These are phyloP conservation scores for Ascochyta rabiei DNA, from an alignment of 2,329 filamentous ascomycete genomes.

Conservation along the genomic window DNA sequence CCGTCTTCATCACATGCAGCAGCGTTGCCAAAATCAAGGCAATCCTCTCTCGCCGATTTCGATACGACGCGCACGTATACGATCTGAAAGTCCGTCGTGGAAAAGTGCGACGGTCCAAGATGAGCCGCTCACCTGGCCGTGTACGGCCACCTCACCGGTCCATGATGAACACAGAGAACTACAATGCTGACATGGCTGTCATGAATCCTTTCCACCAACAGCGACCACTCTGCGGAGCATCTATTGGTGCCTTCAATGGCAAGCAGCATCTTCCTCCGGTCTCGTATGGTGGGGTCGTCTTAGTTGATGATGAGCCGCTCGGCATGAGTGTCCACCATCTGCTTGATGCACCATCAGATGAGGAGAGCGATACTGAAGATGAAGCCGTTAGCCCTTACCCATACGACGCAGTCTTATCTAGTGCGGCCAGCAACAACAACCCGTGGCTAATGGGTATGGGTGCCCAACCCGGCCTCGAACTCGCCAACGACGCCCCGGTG, in stretches of 20 bases:
- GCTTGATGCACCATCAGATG: slow-evolving; percentile 70
- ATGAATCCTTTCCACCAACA: slow-evolving; percentile 79
- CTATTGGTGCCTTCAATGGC: slow-evolving; percentile 88
- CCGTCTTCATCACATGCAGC: slow-evolving; percentile 77
- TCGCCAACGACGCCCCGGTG: slow-evolving; percentile 34
- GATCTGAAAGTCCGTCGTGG: slow-evolving; percentile 75
- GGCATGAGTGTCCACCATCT: slow-evolving; percentile 98
- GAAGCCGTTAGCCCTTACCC: slow-evolving; percentile 37
- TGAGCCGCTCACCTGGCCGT: slow-evolving; percentile 45
- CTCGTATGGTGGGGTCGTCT: slow-evolving; percentile 84
- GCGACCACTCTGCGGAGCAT: slow-evolving; percentile 81
- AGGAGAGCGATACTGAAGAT: slow-evolving; percentile 55
- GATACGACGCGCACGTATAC: slow-evolving; percentile 69
- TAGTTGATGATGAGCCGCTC: slow-evolving; percentile 82
- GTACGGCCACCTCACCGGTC: slow-evolving; percentile 46
- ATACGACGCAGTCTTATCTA: slow-evolving; percentile 50
- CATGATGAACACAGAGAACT: slow-evolving; percentile 47
- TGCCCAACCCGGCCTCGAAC: slow-evolving; percentile 41
- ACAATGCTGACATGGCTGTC: slow-evolving; percentile 49
- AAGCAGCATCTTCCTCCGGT: slow-evolving; percentile 87
- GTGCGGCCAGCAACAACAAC: slow-evolving; percentile 44
- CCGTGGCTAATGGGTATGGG: slow-evolving; percentile 48
- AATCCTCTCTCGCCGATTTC: slow-evolving; percentile 72
- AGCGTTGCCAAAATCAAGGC: slow-evolving; percentile 75
- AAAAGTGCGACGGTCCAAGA: slow-evolving; percentile 68